These are phyloP conservation scores for Pythium brachiatum DNA, from an alignment of 352 stramenopile species.

Conservation along the genomic window DNA sequence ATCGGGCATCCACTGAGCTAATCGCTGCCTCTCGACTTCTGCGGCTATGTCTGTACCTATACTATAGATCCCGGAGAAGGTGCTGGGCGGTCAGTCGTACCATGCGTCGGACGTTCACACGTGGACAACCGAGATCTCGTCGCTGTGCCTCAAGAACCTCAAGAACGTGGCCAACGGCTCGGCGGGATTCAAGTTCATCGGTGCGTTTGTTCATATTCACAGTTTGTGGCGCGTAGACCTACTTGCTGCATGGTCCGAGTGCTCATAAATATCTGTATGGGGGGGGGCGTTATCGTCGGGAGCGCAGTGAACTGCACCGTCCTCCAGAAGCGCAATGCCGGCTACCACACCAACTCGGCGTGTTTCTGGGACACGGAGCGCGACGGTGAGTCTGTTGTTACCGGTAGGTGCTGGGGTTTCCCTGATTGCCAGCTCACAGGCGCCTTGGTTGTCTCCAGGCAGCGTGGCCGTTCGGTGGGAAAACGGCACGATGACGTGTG, in stretches of 20 bases:
- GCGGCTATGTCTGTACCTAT: background rate
- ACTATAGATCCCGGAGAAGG: conserved; percentile 63
- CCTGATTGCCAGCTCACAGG: background rate
- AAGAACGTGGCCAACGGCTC: conserved; percentile 81
- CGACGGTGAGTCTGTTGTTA: conserved; percentile 49
- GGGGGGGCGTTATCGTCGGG: background rate
- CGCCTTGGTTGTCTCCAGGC: conserved; percentile 25
- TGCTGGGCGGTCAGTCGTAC: conserved; percentile 65
- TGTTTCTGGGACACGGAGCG: conserved; percentile 87
- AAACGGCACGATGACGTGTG: conserved; percentile 36
- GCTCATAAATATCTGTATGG: conserved; percentile 7
- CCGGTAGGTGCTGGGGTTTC: conserved; percentile 4
- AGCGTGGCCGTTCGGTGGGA: conserved; percentile 59
- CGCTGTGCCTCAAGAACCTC: conserved; percentile 78
- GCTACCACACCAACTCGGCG: conserved; percentile 84
- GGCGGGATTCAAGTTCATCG: conserved; percentile 88
- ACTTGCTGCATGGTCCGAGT: background rate
- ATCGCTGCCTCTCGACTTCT: background rate
- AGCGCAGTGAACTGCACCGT: conserved; percentile 82
- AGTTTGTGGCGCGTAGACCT: background rate
- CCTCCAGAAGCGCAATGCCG: conserved; percentile 87
- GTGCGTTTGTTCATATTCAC: conserved; percentile 31
- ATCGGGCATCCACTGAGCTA: background rate
- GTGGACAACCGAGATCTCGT: conserved; percentile 79
- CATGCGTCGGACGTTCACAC: conserved; percentile 78